Percentiles rank a stretch among this genome's conserved stretches.
Conservation (phyloP, 805 yeast genomes). For the Teunomyces kruisii region DNA sequence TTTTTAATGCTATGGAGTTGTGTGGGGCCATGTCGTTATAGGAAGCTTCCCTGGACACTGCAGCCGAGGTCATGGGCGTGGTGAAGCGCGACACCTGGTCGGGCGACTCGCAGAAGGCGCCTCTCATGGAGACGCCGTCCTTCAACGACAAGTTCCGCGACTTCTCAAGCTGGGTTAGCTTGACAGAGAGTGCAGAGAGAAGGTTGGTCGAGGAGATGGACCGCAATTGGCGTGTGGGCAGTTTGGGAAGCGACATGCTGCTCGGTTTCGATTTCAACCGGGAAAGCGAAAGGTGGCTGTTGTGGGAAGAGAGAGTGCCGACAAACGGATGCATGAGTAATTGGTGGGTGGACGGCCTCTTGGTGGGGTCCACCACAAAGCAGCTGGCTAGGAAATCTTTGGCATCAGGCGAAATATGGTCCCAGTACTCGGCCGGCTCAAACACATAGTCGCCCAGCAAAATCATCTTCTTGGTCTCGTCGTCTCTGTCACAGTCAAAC, state of each 20-base stretch:
- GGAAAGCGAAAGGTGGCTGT: constrained; percentile 3
- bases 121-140: constrained; percentile 18
- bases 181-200: constrained; percentile 11
- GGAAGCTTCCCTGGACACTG: constrained; percentile 10
- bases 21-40: neutral
- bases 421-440: constrained; percentile 63
- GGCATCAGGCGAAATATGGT: constrained; percentile 49
- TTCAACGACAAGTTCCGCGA: constrained; percentile 11
- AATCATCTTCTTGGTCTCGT: constrained; percentile 68
- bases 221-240: neutral
- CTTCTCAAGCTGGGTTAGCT: constrained; percentile 13
- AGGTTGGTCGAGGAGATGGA: constrained; percentile 6
- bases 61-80: constrained; percentile 18
- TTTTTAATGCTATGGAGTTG: neutral
- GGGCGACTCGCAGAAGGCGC: constrained; percentile 28
- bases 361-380: constrained; percentile 43
- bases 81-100: constrained; percentile 24
- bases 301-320: neutral
- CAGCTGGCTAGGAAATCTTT: constrained; percentile 59
- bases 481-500: constrained; percentile 69
- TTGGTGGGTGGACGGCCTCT: constrained; percentile 48
- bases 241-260: neutral
- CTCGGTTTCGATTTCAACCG: constrained; percentile 8
- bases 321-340: constrained; percentile 46
- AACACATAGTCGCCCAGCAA: constrained; percentile 53